Evolutionary conservation across 176 grass and related monocot genomes (phyloP), one percentile per base, ranked within the genome.

Genomic region (Bolboschoenus planiculmis): DNA sequence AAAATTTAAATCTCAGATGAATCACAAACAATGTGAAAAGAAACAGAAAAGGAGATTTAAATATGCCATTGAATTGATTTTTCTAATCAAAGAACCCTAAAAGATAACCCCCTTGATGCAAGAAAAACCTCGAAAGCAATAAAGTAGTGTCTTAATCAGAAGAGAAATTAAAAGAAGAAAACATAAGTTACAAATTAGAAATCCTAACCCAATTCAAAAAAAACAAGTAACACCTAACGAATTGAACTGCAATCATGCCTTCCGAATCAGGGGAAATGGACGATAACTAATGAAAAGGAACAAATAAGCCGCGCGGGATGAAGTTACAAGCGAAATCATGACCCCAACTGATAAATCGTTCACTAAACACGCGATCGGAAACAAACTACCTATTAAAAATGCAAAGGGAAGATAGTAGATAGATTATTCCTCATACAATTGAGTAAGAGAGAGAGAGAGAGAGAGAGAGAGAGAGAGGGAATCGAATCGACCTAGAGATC

Each of bases 1-100:
- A 75, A 9, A 74, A 76, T 30, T n/a, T 30, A 50, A 70, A 85
- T 70, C 35, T 54, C 48, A 72, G 78, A n/a, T 68, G 64, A 20
- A 35, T 71, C 84, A 89, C 31, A 78, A 20, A 78, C 51, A 21
- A 78, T 37, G 1, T 20, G 61, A 3, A 80, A 51, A 64, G 5
- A 10, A 87, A 77, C 63, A 4, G 2, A 7, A n/a, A 58, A 37
- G 14, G 35, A 81, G 18, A 81, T 14, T 39, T 7, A 59, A 40
- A 81, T 67, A 26, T 66, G 30, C 23, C 10, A 67, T 29, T 64
- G 62, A 65, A 62, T 83, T 65, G 5, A 8, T 62, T 63, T 56
- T 30, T 53, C 4, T 10, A 47, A 46, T 67, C 0, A 50, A 39
- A 48, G 26, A 42, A 65, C 57, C 57, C 56, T 30, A 60, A 43